A percentile compares a stretch with the other conserved stretches of the same genome.
Evolutionary conservation across 495 filamentous ascomycete species (phyloP).

Genomic region (Penicillium daleae): DNA sequence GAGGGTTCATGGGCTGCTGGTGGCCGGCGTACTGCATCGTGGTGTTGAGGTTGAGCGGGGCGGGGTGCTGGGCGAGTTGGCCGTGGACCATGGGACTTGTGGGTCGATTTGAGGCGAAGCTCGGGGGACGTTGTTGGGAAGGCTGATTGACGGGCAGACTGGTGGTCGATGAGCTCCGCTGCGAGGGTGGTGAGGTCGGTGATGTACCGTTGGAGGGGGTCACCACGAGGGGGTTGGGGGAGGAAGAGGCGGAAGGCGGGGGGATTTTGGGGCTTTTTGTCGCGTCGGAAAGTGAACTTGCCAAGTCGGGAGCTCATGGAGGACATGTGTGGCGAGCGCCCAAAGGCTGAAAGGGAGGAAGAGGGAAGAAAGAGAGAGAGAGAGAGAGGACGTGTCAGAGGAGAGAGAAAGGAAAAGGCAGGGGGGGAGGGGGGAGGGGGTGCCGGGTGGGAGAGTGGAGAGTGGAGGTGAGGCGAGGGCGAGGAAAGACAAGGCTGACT

Average conservation of each 20-base stretch:
- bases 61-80: slow-evolving; percentile 68
- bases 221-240: slow-evolving; percentile 30
- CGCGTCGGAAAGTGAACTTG: slow-evolving; percentile 51
- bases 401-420: slow-evolving; percentile 16
- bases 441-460: slow-evolving; percentile 9
- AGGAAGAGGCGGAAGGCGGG: slow-evolving; percentile 17
- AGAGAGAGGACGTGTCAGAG: slow-evolving; percentile 11
- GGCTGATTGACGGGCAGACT: slow-evolving; percentile 50
- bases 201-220: slow-evolving; percentile 42
- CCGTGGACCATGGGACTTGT: slow-evolving; percentile 60
- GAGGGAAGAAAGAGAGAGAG: slow-evolving; percentile 10
- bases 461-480: slow-evolving; percentile 21
- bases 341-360: slow-evolving; percentile 16
- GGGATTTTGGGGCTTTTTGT: slow-evolving; percentile 38
- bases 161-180: slow-evolving; percentile 52
- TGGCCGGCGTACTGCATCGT: slow-evolving; percentile 52
- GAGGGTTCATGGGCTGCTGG: slow-evolving; percentile 52
- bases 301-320: slow-evolving; percentile 55
- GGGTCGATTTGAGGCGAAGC: slow-evolving; percentile 65
- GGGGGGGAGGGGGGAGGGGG: slow-evolving; percentile 19
- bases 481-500: slow-evolving; percentile 19
- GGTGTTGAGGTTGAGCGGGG: slow-evolving; percentile 68
- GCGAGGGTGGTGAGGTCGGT: slow-evolving; percentile 42
- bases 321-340: slow-evolving; percentile 43
- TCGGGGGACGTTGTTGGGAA: slow-evolving; percentile 57